Evolutionary conservation across 495 filamentous ascomycete species (phyloP).

Genomic region (Hypoxylon cercidicola): DNA sequence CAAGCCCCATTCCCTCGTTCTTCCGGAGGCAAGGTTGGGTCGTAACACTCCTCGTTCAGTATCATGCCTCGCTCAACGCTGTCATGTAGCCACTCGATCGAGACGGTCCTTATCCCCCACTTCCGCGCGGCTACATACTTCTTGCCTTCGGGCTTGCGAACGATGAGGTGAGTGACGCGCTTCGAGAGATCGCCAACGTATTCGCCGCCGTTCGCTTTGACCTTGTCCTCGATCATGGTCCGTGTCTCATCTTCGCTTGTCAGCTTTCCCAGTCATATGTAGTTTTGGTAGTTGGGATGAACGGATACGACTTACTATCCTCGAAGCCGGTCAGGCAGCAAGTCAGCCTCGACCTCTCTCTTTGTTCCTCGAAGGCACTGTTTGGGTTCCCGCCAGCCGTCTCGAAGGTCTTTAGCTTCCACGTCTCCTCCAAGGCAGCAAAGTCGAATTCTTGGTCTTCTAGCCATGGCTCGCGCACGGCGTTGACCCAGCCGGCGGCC

Average conservation of each 20-base stretch:
- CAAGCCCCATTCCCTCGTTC: slow-evolving; percentile 83
- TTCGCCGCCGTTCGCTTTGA: slow-evolving; percentile 75
- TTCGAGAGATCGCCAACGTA: slow-evolving; percentile 90
- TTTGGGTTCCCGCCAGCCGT: slow-evolving; percentile 47
- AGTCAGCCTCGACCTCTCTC: slow-evolving; percentile 61
- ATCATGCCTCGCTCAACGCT: slow-evolving; percentile 93
- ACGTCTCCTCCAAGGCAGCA: slow-evolving; percentile 60
- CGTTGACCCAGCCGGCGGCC: slow-evolving; percentile 82
- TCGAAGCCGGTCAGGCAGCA: slow-evolving; percentile 93
- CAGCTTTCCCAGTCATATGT: slow-evolving; percentile 17
- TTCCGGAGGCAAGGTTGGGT: slow-evolving; percentile 72
- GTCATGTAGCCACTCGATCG: slow-evolving; percentile 84
- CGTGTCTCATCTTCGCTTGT: slow-evolving; percentile 69
- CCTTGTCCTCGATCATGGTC: slow-evolving; percentile 68
- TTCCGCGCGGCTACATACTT: slow-evolving; percentile 87
- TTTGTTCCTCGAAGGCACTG: slow-evolving; percentile 29
- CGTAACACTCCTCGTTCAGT: slow-evolving; percentile 83
- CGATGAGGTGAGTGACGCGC: slow-evolving; percentile 87
- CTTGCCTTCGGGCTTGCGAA: slow-evolving; percentile 77
- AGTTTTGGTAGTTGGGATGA: no score
- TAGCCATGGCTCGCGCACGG: slow-evolving; percentile 83
- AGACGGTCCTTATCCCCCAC: slow-evolving; percentile 82
- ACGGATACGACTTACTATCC: slow-evolving; percentile 69
- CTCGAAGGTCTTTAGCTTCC: slow-evolving; percentile 57
- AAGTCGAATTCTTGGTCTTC: slow-evolving; percentile 83